A percentile compares a stretch with the other conserved stretches of the same genome.
phyloP scores from a whole-genome alignment of 129 eudicot species.

The Dittrichia graveolens region DNA sequence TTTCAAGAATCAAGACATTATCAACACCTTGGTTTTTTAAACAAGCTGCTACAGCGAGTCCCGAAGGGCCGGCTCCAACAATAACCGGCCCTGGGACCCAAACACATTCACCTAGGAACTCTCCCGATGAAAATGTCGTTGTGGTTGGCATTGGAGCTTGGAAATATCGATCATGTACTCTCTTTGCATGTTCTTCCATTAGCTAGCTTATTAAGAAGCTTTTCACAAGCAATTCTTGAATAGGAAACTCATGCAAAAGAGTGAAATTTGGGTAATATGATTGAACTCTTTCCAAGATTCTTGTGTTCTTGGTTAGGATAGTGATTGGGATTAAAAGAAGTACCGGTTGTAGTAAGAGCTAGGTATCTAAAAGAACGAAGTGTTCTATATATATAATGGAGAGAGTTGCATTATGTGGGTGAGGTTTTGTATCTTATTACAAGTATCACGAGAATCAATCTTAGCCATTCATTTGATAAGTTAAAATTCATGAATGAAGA shows the following conservation, averaged over 20 bases:
- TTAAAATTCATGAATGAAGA: no score
- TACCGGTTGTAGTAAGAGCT: not conserved
- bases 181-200: slow-evolving; percentile 49
- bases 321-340: slow-evolving; percentile 12
- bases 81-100: slow-evolving; percentile 56
- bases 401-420: slow-evolving; percentile 6
- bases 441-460: no score
- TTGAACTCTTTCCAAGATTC: not conserved
- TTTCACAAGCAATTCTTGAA: slow-evolving; percentile 2
- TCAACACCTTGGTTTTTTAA: slow-evolving; percentile 49
- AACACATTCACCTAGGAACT: slow-evolving; percentile 3
- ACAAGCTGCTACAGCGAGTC: slow-evolving; percentile 71
- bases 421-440: not conserved
- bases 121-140: not conserved
- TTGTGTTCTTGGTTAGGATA: not conserved
- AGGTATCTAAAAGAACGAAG: slow-evolving; percentile 8
- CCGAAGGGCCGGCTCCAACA: slow-evolving; percentile 78
- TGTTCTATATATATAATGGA: not conserved
- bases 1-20: slow-evolving; percentile 49
- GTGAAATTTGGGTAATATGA: slow-evolving; percentile 14
- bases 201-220: slow-evolving; percentile 11
- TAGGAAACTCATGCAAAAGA: slow-evolving; percentile 30
- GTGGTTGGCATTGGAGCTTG: slow-evolving; percentile 21
- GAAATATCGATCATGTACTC: slow-evolving; percentile 47
- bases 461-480: no score